These are phyloP conservation scores for Ophiostoma himal-ulmi DNA, from an alignment of 2,329 filamentous ascomycete species.

Conservation along the genomic window DNA sequence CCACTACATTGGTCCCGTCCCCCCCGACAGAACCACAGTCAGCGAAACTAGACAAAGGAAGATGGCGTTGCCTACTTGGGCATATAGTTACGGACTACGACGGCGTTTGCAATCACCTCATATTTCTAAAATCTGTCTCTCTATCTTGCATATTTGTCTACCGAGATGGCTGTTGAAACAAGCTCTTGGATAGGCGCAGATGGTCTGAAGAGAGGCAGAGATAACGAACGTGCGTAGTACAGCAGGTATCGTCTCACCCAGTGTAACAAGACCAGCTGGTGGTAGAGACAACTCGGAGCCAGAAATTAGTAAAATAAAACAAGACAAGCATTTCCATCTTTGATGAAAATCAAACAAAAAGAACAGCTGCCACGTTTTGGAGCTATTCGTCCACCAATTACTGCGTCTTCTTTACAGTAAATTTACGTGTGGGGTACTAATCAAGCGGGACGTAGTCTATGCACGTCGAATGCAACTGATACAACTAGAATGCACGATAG, in stretches of 20 bases:
- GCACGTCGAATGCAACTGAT: not conserved
- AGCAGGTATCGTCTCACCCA: not conserved
- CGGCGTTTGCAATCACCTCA: not conserved
- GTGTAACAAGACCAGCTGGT: not conserved
- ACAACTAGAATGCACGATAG: conserved; percentile 2
- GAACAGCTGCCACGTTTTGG: not conserved
- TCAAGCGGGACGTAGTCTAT: not conserved
- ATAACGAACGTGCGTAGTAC: not conserved
- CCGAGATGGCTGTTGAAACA: not conserved
- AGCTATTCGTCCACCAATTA: not conserved
- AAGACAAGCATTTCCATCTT: not conserved
- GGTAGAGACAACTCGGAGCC: not conserved
- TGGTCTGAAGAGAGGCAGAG: not conserved
- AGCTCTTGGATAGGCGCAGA: not conserved
- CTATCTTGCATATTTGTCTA: too few relatives aligned
- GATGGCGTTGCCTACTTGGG: not conserved
- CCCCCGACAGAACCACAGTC: not conserved
- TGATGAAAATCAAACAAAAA: not conserved
- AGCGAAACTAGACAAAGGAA: not conserved
- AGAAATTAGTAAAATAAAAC: not conserved
- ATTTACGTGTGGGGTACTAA: not conserved
- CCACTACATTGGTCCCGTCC: not conserved
- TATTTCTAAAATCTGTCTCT: too few relatives aligned
- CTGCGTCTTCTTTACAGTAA: not conserved
- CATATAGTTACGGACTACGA: not conserved